Percentiles rank a stretch among this genome's conserved stretches.
These are phyloP conservation scores for Perilla frutescens DNA, from an alignment of 257 asterid genomes.

Conservation along the genomic window DNA sequence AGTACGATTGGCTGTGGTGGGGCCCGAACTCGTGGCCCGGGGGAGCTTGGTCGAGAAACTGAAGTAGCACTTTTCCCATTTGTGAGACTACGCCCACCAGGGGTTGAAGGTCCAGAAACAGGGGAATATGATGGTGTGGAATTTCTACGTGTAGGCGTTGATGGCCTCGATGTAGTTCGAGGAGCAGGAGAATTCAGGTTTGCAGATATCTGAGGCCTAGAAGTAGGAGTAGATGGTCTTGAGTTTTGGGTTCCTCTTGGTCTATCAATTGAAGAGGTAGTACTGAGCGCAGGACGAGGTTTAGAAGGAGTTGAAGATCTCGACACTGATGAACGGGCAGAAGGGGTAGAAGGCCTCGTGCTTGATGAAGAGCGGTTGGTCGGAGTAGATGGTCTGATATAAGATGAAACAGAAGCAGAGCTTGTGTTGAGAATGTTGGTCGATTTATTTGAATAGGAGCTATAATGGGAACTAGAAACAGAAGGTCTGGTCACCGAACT, in stretches of 20 bases:
- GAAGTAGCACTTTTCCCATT: slow-evolving; percentile 64
- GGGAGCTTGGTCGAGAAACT: slow-evolving; percentile 95
- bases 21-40: slow-evolving; percentile 77
- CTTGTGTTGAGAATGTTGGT: slow-evolving; percentile 84
- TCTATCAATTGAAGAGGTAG: slow-evolving; percentile 63
- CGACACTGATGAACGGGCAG: slow-evolving; percentile 66
- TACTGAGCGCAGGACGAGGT: slow-evolving; percentile 58
- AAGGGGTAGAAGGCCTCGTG: slow-evolving; percentile 86
- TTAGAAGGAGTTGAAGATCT: slow-evolving; percentile 91
- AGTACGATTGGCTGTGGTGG: slow-evolving; percentile 75
- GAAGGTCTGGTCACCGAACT: slow-evolving; percentile 89
- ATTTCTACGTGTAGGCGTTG: slow-evolving; percentile 91
- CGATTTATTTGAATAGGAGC: slow-evolving; percentile 70
- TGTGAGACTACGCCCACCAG: slow-evolving; percentile 61
- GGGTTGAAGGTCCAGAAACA: slow-evolving; percentile 60
- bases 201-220: slow-evolving; percentile 76
- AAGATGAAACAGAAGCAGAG: slow-evolving; percentile 95
- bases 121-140: slow-evolving; percentile 63
- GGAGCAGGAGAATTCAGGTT: slow-evolving; percentile 56
- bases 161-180: slow-evolving; percentile 84
- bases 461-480: slow-evolving; percentile 69
- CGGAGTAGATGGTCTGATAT: slow-evolving; percentile 94
- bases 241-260: slow-evolving; percentile 79
- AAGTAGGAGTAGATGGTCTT: slow-evolving; percentile 97
- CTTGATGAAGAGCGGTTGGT: slow-evolving; percentile 74